Conservation (phyloP, 495 filamentous ascomycete species). For the Platismatia glauca region DNA sequence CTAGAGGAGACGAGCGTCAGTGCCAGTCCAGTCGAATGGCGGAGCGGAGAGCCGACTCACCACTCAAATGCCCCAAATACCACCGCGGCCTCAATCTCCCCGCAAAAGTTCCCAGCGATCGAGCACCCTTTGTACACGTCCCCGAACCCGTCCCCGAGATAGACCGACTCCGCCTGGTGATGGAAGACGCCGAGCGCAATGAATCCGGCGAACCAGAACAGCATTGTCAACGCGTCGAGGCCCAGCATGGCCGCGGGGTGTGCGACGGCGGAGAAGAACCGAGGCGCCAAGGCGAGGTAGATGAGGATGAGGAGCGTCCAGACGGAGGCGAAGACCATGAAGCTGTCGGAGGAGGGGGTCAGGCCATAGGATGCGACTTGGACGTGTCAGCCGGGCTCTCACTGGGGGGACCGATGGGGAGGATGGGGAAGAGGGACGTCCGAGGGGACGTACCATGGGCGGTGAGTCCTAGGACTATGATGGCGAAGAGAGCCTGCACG, state of each 20-base stretch:
- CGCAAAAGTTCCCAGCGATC: slow-evolving; percentile 33
- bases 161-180: slow-evolving; percentile 35
- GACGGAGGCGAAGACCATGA: slow-evolving; percentile 66
- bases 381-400: background rate
- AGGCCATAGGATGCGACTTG: slow-evolving; percentile 27
- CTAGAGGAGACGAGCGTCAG: slow-evolving; percentile 27
- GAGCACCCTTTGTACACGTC: background rate
- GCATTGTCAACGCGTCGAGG: slow-evolving; percentile 61
- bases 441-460: slow-evolving; percentile 51
- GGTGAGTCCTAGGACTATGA: slow-evolving; percentile 65
- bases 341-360: slow-evolving; percentile 49
- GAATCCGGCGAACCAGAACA: slow-evolving; percentile 85
- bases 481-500: slow-evolving; percentile 54
- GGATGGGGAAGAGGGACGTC: background rate
- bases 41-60: slow-evolving; percentile 31
- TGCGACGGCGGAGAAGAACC: slow-evolving; percentile 48
- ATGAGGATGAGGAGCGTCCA: slow-evolving; percentile 63
- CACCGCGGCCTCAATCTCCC: slow-evolving; percentile 42
- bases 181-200: slow-evolving; percentile 62
- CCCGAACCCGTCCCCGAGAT: slow-evolving; percentile 1
- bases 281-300: slow-evolving; percentile 56
- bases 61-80: slow-evolving; percentile 54
- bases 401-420: background rate
- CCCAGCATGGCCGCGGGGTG: slow-evolving; percentile 50
- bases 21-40: background rate